Evolutionary conservation across 2,329 filamentous ascomycete genomes (phyloP), one percentile per base, ranked within the genome.

Genomic region (Trichoderma lentiforme): DNA sequence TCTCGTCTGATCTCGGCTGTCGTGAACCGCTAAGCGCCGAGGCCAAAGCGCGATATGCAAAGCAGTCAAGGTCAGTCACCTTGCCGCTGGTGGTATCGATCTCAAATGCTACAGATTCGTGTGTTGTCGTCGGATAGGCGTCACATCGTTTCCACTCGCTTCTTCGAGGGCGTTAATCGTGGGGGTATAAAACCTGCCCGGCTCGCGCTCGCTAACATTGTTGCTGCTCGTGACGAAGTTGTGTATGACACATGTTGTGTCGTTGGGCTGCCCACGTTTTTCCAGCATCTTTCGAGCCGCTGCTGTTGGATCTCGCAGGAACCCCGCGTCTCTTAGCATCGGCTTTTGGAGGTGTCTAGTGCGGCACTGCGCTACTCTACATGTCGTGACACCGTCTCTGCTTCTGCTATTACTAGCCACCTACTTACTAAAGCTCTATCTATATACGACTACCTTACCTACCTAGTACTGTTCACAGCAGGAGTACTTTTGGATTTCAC

Each of bases 11-110:
- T 70, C 58, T 64, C 68, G 60, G 68, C 60, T 63, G 68, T 64
- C 68, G 47, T 30, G 68, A 70, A 30, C 68, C 47, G 34, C 32
- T 70, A 70, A 70, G 68, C 68, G 68, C 68, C 68, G 24, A 70
- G 43, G 43, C 32, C 58, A 63, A 56, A 15, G 26, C 26, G 30
- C 47, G 47, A 21, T 21, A 62, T 6, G 58, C 58, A 62, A n/a
- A 24, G n/a, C 34, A n/a, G 15, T 43, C 53, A 15, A 28, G 21
- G 6, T 57, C 53, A 57, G 14, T 26, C 53, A 57, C 53, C 53
- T 57, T 57, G 26, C 53, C 53, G 24, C 53, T 30, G 24, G 53
- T 28, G 47, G 24, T 8, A 34, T 21, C n/a, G 28, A 62, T 39
- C 21, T 39, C 58, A 62, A 62, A 62, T 57, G 53, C 24, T 34